Evolutionary conservation across 768 basidiomycete species (phyloP).

Genomic region (Suillus decipiens): DNA sequence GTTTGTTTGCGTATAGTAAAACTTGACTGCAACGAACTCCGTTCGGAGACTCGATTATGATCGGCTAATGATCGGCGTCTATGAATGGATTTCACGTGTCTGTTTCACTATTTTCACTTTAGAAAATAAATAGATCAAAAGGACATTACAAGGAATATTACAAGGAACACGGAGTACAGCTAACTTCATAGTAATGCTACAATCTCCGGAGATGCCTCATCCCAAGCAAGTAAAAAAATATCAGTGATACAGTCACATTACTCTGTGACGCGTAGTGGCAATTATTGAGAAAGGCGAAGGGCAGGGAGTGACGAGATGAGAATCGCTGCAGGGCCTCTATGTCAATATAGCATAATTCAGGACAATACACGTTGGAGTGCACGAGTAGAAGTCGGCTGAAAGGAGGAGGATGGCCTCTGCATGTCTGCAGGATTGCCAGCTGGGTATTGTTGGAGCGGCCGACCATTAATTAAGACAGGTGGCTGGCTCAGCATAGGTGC

Average conservation of each 20-base stretch:
- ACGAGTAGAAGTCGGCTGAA: not conserved
- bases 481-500: conserved; percentile 14
- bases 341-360: not conserved
- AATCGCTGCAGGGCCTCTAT: not conserved
- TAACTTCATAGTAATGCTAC: not conserved
- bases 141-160: not conserved
- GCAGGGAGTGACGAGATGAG: not conserved
- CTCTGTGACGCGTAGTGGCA: not conserved
- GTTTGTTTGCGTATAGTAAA: not conserved
- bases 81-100: not conserved
- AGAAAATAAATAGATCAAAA: not conserved
- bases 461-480: conserved; percentile 29
- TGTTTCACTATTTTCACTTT: not conserved
- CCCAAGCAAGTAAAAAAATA: not conserved
- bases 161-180: conserved; percentile 2
- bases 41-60: not conserved
- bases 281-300: not conserved
- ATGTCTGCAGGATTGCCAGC: conserved; percentile 20
- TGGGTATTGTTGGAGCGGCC: conserved; percentile 32
- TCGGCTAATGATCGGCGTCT: not conserved
- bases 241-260: conserved; percentile 5
- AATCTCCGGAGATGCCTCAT: not conserved
- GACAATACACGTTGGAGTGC: not conserved
- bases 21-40: not conserved
- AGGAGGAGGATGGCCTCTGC: not conserved